Conservation (phyloP, 176 grass and related monocot genomes). For the Rhipidocladum racemiflorum region DNA sequence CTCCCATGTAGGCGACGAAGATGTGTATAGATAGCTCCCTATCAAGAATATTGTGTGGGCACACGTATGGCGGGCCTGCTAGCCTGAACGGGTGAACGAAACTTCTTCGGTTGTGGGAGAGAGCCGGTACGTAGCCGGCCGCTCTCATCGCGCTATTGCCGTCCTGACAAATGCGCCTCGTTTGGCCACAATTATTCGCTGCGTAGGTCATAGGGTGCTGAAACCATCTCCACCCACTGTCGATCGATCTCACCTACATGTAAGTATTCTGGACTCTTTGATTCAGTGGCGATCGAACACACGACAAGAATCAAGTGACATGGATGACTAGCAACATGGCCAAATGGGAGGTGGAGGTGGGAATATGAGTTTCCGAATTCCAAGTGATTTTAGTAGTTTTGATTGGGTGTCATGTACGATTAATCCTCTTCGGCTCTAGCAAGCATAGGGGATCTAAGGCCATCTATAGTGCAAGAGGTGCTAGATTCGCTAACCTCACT, state of each 20-base stretch:
- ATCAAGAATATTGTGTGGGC: constrained; percentile 18
- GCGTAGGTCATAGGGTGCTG: neutral
- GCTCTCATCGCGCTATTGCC: neutral
- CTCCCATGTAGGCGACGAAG: neutral
- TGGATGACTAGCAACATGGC: neutral
- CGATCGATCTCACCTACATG: neutral
- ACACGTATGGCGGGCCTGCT: neutral
- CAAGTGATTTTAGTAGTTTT: neutral
- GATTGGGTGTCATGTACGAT: neutral
- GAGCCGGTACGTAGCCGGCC: neutral
- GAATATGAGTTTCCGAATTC: neutral
- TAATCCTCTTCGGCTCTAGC: neutral
- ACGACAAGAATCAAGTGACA: neutral
- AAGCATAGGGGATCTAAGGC: neutral
- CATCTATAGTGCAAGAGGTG: too few species aligned
- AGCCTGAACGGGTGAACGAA: neutral
- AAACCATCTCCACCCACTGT: neutral
- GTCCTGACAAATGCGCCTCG: neutral
- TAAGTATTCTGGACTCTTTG: neutral
- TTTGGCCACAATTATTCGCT: neutral
- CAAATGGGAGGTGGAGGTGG: neutral
- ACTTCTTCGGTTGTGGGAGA: neutral
- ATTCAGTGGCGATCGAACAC: neutral
- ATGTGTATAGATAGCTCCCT: neutral
- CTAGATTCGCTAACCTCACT: too few species aligned